Conservation (phyloP, 257 asterid species). For the Solanum etuberosum region DNA sequence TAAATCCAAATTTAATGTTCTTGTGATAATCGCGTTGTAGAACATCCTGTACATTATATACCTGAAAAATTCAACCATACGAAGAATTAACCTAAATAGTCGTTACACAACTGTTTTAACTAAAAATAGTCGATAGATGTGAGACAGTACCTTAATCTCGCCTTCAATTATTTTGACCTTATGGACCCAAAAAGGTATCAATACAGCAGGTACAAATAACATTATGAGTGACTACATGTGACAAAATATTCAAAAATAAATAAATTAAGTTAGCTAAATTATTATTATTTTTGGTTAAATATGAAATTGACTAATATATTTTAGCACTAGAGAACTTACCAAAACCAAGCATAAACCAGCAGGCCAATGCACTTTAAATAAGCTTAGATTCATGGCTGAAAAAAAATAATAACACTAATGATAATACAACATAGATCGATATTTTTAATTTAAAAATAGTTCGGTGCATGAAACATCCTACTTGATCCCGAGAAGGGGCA, state of each 20-base stretch:
- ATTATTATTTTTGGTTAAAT: not conserved
- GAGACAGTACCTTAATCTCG: constrained; percentile 12
- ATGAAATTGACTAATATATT: not conserved
- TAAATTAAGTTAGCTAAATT: not conserved
- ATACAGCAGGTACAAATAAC: constrained; percentile 23
- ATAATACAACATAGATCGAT: not conserved
- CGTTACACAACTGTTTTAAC: not conserved
- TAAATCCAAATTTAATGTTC: constrained; percentile 15
- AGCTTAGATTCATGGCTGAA: constrained; percentile 20
- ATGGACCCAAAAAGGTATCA: constrained; percentile 35
- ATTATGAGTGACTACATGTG: constrained; percentile 26
- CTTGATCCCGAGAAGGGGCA: not conserved
- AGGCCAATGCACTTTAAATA: constrained; percentile 32
- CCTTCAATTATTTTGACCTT: constrained; percentile 21
- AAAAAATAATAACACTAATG: not conserved
- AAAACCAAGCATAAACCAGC: constrained; percentile 20
- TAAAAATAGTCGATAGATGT: not conserved
- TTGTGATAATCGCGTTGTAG: constrained; percentile 8
- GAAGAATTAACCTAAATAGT: not conserved
- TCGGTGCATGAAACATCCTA: not conserved
- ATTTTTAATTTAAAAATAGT: not conserved
- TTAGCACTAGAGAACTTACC: constrained; percentile 14
- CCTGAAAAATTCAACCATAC: constrained; percentile 15
- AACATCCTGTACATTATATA: constrained; percentile 19
- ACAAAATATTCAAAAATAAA: not conserved